Evolutionary conservation across 805 yeast genomes (phyloP).

Genomic region (Osmozyma mogii): DNA sequence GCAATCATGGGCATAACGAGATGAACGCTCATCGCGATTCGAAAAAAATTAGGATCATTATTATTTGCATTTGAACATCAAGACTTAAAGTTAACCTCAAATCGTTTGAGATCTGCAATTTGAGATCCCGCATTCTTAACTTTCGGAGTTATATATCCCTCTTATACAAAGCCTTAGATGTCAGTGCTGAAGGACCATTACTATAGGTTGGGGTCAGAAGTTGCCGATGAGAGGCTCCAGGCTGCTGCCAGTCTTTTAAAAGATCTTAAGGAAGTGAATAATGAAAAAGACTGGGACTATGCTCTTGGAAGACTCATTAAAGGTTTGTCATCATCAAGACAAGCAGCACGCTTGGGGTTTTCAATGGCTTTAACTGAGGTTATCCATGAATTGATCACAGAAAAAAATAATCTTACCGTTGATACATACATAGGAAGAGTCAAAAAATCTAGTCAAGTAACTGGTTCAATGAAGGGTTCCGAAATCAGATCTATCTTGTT

Average conservation of each 20-base stretch:
- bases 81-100: too few relatives aligned
- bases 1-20: too few relatives aligned
- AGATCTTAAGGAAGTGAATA: slow-evolving; percentile 41
- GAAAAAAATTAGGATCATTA: too few relatives aligned
- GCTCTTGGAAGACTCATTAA: slow-evolving; percentile 70
- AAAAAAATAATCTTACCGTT: slow-evolving; percentile 23
- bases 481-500: slow-evolving; percentile 74
- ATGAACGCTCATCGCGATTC: too few relatives aligned
- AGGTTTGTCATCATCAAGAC: slow-evolving; percentile 77
- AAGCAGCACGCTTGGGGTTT: slow-evolving; percentile 79
- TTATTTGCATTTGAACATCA: too few relatives aligned
- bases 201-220: slow-evolving; percentile 69
- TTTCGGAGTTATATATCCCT: too few relatives aligned
- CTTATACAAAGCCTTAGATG: too few relatives aligned
- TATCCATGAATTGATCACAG: slow-evolving; percentile 25
- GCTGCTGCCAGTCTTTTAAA: slow-evolving; percentile 63
- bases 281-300: slow-evolving; percentile 65
- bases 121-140: too few relatives aligned
- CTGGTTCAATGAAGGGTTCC: slow-evolving; percentile 55
- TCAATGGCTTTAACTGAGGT: slow-evolving; percentile 81
- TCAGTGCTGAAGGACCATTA: slow-evolving; percentile 66
- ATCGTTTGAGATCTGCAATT: too few relatives aligned
- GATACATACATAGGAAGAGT: slow-evolving; percentile 30
- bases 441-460: slow-evolving; percentile 26
- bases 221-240: slow-evolving; percentile 59